A percentile compares a stretch with the other conserved stretches of the same genome.
phyloP scores from a whole-genome alignment of 2,329 filamentous ascomycete genomes.

The Achaetomium macrosporum region DNA sequence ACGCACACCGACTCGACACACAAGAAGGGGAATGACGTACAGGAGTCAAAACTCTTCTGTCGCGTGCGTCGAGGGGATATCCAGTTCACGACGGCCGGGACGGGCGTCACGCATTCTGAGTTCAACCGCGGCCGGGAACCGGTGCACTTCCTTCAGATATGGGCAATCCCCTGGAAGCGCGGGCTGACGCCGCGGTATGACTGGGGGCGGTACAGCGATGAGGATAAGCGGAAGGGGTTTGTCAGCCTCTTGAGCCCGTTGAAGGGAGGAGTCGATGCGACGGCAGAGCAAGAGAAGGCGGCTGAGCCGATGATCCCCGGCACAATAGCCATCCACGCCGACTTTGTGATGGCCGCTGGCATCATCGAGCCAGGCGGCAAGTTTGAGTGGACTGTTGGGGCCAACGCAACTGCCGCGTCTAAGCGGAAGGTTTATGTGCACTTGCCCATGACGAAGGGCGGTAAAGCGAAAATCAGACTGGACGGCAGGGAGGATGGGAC shows the following conservation, averaged over 20 bases:
- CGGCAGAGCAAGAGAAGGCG: slow-evolving; percentile 55
- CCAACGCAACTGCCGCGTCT: slow-evolving; percentile 41
- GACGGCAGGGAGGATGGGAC: slow-evolving; percentile 61
- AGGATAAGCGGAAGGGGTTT: slow-evolving; percentile 63
- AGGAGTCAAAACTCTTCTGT: slow-evolving; percentile 57
- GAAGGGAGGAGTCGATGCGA: slow-evolving; percentile 59
- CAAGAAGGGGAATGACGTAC: slow-evolving; percentile 61
- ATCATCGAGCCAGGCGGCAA: slow-evolving; percentile 60
- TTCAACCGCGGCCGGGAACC: slow-evolving; percentile 65
- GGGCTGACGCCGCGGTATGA: slow-evolving; percentile 72
- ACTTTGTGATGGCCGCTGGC: slow-evolving; percentile 75
- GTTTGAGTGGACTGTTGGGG: slow-evolving; percentile 70
- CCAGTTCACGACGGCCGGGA: slow-evolving; percentile 86
- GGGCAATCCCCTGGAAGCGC: slow-evolving; percentile 71
- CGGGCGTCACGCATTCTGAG: slow-evolving; percentile 73
- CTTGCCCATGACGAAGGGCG: slow-evolving; percentile 70
- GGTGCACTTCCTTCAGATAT: slow-evolving; percentile 85
- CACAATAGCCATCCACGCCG: slow-evolving; percentile 80
- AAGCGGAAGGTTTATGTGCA: slow-evolving; percentile 75
- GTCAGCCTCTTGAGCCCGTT: slow-evolving; percentile 72
- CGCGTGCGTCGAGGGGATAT: slow-evolving; percentile 74
- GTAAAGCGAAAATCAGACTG: slow-evolving; percentile 64
- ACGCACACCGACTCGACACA: slow-evolving; percentile 86
- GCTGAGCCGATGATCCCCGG: slow-evolving; percentile 55
- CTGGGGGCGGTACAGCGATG: slow-evolving; percentile 66